Conservation (phyloP, 768 basidiomycete genomes). For the Flagelloscypha sp. region DNA sequence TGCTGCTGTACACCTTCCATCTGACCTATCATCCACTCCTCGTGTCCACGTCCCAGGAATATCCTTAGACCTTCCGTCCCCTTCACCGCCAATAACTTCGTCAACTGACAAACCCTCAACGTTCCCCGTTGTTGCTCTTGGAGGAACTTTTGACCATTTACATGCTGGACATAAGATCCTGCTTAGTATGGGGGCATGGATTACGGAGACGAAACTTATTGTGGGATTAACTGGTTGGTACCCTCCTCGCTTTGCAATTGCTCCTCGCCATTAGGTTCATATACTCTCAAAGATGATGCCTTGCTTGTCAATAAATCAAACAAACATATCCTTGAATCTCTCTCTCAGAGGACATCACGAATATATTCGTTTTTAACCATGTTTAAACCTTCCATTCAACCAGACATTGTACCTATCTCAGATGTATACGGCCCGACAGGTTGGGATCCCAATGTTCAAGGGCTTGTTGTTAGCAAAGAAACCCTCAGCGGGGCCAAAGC, state of each 20-base stretch:
- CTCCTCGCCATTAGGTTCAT: conserved; percentile 8
- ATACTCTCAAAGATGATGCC: conserved; percentile 44
- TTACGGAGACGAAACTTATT: conserved; percentile 72
- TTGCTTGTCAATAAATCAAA: conserved; percentile 68
- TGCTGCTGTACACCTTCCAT: conserved; percentile 34
- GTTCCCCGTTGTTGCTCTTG: conserved; percentile 73
- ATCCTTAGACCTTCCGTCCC: not conserved
- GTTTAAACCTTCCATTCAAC: conserved; percentile 57
- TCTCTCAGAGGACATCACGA: conserved; percentile 43
- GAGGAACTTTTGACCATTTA: conserved; percentile 97
- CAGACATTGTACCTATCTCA: conserved; percentile 63
- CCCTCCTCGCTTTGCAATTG: conserved; percentile 3
- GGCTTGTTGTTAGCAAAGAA: conserved; percentile 85
- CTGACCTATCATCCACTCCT: conserved; percentile 29
- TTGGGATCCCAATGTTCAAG: conserved; percentile 83
- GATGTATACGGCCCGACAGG: conserved; percentile 93
- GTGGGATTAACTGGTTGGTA: conserved; percentile 80
- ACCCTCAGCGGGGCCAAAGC: conserved; percentile 68
- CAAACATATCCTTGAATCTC: conserved; percentile 54
- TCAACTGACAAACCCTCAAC: conserved; percentile 12
- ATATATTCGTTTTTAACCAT: conserved; percentile 64
- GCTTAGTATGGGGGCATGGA: conserved; percentile 84
- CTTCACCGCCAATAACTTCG: not conserved
- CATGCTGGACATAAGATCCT: conserved; percentile 97
- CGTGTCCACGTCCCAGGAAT: conserved; percentile 12